Evolutionary conservation across 345 rosid genomes (phyloP).

Genomic region (Moringa oleifera): DNA sequence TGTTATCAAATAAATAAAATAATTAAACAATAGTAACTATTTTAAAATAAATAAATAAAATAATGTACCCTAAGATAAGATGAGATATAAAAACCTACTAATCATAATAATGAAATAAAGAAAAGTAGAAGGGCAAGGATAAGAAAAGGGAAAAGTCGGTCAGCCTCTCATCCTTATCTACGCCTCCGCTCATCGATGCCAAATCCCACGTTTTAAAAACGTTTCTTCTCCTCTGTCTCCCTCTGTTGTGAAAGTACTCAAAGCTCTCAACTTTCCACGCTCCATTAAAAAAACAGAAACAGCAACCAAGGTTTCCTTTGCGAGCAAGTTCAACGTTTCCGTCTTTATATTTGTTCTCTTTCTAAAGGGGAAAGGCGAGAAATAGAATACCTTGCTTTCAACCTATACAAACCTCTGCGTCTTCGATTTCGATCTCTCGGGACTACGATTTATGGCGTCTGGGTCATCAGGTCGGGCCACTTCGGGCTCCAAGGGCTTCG

Average conservation of each 20-base stretch:
- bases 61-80: too few species aligned
- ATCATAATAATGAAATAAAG: too few species aligned
- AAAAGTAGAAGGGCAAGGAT: too few species aligned
- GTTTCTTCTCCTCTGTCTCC: neutral
- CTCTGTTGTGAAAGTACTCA: neutral
- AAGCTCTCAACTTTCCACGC: neutral
- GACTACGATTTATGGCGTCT: conserved; percentile 86
- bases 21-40: too few species aligned
- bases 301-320: neutral
- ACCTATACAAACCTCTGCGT: neutral
- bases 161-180: neutral
- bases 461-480: conserved; percentile 70
- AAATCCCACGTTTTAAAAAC: neutral
- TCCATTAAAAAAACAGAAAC: neutral
- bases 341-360: too few species aligned
- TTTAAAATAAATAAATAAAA: too few species aligned
- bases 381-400: neutral
- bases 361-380: neutral
- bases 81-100: too few species aligned
- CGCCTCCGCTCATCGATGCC: neutral
- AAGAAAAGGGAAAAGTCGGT: neutral
- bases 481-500: conserved; percentile 75
- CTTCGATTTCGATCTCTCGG: neutral
- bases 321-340: neutral
- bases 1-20: too few species aligned